Base-by-base conservation (phyloP, 345 rosid genomes). In the Melaleuca alternifolia region DNA sequence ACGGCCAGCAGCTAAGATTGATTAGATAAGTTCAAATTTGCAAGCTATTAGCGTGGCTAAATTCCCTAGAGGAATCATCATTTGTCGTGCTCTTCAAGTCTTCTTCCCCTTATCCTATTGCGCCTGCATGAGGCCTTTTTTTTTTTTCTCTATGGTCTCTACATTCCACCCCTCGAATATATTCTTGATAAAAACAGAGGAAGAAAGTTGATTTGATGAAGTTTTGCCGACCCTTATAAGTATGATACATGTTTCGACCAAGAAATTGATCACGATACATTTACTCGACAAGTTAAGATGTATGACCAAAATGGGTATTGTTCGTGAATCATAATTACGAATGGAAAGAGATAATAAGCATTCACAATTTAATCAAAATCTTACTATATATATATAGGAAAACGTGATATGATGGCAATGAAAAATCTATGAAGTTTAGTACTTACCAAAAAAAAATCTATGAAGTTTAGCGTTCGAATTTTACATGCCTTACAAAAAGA, bases 361-460 rank as follows among this genome's bases (percentile, higher is more conserved):
- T 61, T 61, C 37, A 13, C 37, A n/a, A n/a, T n/a, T 13, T 59
- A n/a, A 59, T 59, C 33, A 59, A 59, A 59, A 61, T 61, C 28
- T 56, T 56, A 24, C 13, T 12, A n/a, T 28, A 12, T n/a, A 10
- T 5, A 11, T 50, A 14, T 11, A 61, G 1, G 10, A 28, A 14
- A 65, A 4, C 12, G 0, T 3, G 2, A 3, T 30, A 16, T 16
- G 46, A 0, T 2, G 1, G 12, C 11, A 11, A 65, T 16, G 16
- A 65, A 30, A 33, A 65, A 3, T 30, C 3, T 8, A 16, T 15
- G 6, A 2, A 65, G 23, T 16, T 20, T 33, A 65, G 77, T n/a
- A n/a, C n/a, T n/a, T n/a, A n/a, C n/a, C n/a, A n/a, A n/a, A n/a
- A n/a, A n/a, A n/a, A 33, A 65, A 3, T 30, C 3, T 8, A 16